Conservation (phyloP, 106 monocot genomes). For the Acanthochlamys bracteata region DNA sequence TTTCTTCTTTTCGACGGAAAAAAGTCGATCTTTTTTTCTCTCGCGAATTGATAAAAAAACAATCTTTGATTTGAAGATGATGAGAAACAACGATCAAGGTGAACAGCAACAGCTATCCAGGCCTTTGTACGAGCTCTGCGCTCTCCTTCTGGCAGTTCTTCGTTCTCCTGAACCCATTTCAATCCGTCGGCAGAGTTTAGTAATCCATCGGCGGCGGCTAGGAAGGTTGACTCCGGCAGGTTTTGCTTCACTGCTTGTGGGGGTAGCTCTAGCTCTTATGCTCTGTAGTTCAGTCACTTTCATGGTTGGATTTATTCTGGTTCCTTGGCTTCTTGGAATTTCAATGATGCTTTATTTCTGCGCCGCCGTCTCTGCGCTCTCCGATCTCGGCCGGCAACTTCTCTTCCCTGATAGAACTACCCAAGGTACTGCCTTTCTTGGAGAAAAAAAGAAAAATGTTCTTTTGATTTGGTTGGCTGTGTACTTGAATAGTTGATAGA, state of each 20-base stretch:
- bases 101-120: constrained; percentile 16
- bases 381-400: constrained; percentile 1
- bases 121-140: constrained; percentile 42
- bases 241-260: constrained; percentile 20
- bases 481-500: too few relatives aligned
- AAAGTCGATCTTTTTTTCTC: too few relatives aligned
- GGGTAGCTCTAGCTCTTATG: constrained; percentile 22
- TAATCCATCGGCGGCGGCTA: neutral
- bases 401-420: neutral
- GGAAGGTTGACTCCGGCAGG: constrained; percentile 22
- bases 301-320: constrained; percentile 27
- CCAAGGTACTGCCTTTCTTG: neutral
- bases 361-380: constrained; percentile 16
- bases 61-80: neutral
- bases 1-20: too few relatives aligned
- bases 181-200: neutral
- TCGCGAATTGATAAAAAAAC: too few relatives aligned
- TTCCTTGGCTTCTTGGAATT: constrained; percentile 28
- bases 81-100: neutral
- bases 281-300: constrained; percentile 28
- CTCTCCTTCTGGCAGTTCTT: constrained; percentile 30
- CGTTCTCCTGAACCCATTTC: constrained; percentile 9
- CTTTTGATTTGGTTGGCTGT: too few relatives aligned
- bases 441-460: too few relatives aligned
- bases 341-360: constrained; percentile 23